phyloP scores from a whole-genome alignment of 148 eudicot genomes.

The Agrostemma githago region DNA sequence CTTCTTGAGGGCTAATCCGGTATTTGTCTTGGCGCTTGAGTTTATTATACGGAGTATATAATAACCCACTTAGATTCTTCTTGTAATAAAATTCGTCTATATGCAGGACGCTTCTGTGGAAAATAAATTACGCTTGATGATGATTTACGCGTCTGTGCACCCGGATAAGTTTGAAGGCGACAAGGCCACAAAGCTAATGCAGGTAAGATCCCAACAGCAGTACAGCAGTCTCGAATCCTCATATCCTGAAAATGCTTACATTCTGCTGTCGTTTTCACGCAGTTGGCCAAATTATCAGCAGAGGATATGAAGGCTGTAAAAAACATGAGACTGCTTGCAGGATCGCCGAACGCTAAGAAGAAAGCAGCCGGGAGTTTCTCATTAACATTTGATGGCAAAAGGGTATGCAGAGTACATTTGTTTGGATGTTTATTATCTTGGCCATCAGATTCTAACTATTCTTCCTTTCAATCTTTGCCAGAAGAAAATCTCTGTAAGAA shows the following conservation, averaged over 20 bases:
- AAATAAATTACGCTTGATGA: constrained; percentile 77
- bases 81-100: not conserved
- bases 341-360: constrained; percentile 43
- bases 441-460: constrained; percentile 16
- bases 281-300: constrained; percentile 77
- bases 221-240: not conserved
- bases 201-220: constrained; percentile 36
- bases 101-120: constrained; percentile 57
- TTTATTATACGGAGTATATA: not conserved
- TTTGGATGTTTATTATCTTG: constrained; percentile 7
- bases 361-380: constrained; percentile 66
- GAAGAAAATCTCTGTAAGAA: constrained; percentile 76
- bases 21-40: constrained; percentile 6
- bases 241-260: not conserved
- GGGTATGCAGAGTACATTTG: constrained; percentile 39
- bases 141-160: constrained; percentile 80
- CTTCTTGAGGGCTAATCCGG: constrained; percentile 71
- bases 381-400: constrained; percentile 81
- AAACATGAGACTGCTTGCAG: constrained; percentile 78
- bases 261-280: constrained; percentile 11
- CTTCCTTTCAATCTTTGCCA: constrained; percentile 22
- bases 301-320: constrained; percentile 77
- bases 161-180: constrained; percentile 99
- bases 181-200: constrained; percentile 90
- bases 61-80: not conserved